Evolutionary conservation across 225 moss, liverwort and hornwort genomes (phyloP).

Genomic region (Rhytidiadelphus loreus): DNA sequence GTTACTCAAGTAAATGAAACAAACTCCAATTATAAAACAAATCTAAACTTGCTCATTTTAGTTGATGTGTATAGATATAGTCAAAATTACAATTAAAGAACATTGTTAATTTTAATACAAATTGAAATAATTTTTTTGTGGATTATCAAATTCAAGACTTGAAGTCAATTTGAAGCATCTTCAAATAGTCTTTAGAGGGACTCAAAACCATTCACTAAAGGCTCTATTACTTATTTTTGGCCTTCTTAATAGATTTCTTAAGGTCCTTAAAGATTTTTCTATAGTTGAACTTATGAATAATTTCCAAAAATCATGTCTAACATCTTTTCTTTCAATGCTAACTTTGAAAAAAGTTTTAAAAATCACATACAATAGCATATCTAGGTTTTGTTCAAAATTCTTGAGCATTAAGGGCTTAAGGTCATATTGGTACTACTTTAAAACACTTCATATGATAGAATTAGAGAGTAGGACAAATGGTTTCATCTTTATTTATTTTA

Average conservation of each 20-base stretch:
- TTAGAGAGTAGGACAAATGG: fast-evolving
- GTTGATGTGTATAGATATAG: background rate
- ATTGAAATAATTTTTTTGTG: background rate
- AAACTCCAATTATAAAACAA: background rate
- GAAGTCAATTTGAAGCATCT: too few relatives aligned
- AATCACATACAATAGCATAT: background rate
- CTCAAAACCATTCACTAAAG: background rate
- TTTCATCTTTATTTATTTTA: background rate
- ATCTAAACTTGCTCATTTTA: background rate
- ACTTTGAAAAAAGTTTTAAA: fast-evolving
- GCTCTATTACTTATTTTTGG: background rate
- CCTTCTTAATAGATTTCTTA: background rate
- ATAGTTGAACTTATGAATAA: background rate
- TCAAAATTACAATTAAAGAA: background rate
- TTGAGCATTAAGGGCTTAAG: background rate
- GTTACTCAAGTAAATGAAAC: background rate
- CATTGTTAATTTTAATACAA: background rate
- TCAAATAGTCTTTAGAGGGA: background rate
- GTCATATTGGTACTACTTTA: background rate
- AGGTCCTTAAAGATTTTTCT: background rate
- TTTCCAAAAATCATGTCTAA: background rate
- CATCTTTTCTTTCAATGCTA: background rate
- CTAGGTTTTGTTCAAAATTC: background rate
- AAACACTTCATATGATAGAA: background rate
- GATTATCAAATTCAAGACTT: background rate